Evolutionary conservation across 139 green algal genomes (phyloP).

Genomic region (Helicosporidium sp.): DNA sequence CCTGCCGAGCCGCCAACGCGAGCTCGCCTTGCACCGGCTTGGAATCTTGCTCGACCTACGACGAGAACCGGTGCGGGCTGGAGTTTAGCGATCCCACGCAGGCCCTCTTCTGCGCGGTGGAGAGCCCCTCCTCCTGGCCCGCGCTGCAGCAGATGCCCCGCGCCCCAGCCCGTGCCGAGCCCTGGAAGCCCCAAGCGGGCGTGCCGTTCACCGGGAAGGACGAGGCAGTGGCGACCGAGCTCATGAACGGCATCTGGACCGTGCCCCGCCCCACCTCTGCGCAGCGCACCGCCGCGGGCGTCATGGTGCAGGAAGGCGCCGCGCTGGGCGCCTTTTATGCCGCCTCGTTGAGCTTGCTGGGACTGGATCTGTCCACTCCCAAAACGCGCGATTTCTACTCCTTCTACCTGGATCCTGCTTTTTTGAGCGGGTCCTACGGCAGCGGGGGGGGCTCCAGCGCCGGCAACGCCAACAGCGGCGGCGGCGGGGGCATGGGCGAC

Average conservation of each 20-base stretch:
- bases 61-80: conserved; percentile 29
- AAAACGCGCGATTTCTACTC: neutral
- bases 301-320: conserved; percentile 1
- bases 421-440: conserved; percentile 1
- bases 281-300: conserved; percentile 1
- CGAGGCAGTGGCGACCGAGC: neutral
- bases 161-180: conserved; percentile 9
- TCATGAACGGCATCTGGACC: conserved; percentile 1
- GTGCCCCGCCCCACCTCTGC: neutral
- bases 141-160: conserved; percentile 19
- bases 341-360: conserved; percentile 13
- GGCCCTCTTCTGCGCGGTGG: conserved; percentile 25
- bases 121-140: conserved; percentile 28
- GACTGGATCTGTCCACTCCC: no score
- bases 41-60: conserved; percentile 16
- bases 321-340: conserved; percentile 4
- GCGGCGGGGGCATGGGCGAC: no score
- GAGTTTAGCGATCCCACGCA: conserved; percentile 22
- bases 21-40: no score
- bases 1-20: no score
- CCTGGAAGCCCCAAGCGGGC: conserved; percentile 5
- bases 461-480: no score
- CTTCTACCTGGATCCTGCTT: conserved; percentile 21
- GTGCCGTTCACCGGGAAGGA: conserved; percentile 17
- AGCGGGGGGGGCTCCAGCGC: no score